phyloP scores from a whole-genome alignment of 139 green algal species.

The Yamagishiella unicocca region DNA sequence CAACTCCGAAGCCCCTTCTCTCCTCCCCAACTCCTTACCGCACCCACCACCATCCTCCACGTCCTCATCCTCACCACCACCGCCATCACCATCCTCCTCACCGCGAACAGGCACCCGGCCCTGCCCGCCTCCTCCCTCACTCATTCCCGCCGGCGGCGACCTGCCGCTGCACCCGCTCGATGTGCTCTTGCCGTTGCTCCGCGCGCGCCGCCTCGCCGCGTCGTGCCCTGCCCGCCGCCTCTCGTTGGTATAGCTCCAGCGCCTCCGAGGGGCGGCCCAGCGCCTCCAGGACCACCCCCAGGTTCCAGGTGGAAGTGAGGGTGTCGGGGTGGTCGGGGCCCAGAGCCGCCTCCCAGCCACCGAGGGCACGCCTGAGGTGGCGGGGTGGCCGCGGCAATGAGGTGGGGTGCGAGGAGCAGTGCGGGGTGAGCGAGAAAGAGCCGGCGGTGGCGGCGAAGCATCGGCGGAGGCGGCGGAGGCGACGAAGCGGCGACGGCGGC shows the following conservation, averaged over 20 bases:
- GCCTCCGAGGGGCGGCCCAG: not conserved
- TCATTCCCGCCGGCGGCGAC: not conserved
- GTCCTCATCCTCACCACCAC: not conserved
- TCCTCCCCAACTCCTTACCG: too few species aligned
- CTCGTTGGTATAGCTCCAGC: not conserved
- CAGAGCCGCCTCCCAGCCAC: not conserved
- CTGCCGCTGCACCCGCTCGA: slow-evolving; percentile 3
- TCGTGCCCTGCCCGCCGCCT: not conserved
- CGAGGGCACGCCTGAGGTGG: slow-evolving; percentile 7
- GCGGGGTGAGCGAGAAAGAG: too few species aligned
- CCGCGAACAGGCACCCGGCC: not conserved
- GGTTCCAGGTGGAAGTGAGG: not conserved
- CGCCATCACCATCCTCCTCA: not conserved
- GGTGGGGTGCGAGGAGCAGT: too few species aligned
- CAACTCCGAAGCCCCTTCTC: too few species aligned
- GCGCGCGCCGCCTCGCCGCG: slow-evolving; percentile 3
- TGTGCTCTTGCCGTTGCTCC: not conserved
- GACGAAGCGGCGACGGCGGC: too few species aligned
- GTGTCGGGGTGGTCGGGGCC: slow-evolving; percentile 26
- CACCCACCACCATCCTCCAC: not conserved
- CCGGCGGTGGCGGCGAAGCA: too few species aligned
- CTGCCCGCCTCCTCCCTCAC: not conserved
- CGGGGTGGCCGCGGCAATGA: not conserved
- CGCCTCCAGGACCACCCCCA: slow-evolving; percentile 33
- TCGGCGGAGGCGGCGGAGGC: too few species aligned